Percentiles rank a stretch among this genome's conserved stretches.
Conservation (phyloP, 495 filamentous ascomycete species). For the Pseudevernia furfuracea region DNA sequence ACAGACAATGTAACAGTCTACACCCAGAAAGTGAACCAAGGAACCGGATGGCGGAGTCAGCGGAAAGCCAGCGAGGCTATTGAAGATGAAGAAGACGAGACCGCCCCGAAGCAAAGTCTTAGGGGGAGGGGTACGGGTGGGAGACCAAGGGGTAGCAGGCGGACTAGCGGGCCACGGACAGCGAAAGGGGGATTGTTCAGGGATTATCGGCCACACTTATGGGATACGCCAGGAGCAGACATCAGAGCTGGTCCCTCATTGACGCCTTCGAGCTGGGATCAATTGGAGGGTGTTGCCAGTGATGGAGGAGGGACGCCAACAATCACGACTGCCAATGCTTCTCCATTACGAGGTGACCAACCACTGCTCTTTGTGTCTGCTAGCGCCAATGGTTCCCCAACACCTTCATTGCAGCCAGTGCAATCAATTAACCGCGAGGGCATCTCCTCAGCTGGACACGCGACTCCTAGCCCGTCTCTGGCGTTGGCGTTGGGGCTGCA, state of each 20-base stretch:
- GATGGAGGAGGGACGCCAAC: background rate
- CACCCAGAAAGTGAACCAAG: slow-evolving; percentile 10
- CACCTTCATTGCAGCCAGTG: background rate
- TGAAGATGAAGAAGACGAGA: background rate
- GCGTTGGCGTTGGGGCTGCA: background rate
- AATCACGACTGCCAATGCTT: background rate
- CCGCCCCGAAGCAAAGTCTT: background rate
- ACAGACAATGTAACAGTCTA: slow-evolving; percentile 34
- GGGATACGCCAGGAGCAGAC: slow-evolving; percentile 13
- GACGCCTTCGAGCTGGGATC: slow-evolving; percentile 14
- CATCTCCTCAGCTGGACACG: background rate
- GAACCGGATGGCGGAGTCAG: slow-evolving; percentile 21
- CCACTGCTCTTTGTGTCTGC: background rate
- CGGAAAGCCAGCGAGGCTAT: slow-evolving; percentile 2
- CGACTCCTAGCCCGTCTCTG: background rate
- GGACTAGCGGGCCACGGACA: background rate
- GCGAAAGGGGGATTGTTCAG: slow-evolving; percentile 15
- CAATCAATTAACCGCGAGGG: background rate
- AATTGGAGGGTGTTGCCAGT: background rate
- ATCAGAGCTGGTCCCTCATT: background rate
- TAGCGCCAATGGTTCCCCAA: background rate
- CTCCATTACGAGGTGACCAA: background rate
- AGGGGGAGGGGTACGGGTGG: background rate
- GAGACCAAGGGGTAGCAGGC: slow-evolving; percentile 3
- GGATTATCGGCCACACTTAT: slow-evolving; percentile 12